Percentiles rank a stretch among this genome's conserved stretches.
Evolutionary conservation across 345 rosid species (phyloP).

Genomic region (Aurinia saxatilis): DNA sequence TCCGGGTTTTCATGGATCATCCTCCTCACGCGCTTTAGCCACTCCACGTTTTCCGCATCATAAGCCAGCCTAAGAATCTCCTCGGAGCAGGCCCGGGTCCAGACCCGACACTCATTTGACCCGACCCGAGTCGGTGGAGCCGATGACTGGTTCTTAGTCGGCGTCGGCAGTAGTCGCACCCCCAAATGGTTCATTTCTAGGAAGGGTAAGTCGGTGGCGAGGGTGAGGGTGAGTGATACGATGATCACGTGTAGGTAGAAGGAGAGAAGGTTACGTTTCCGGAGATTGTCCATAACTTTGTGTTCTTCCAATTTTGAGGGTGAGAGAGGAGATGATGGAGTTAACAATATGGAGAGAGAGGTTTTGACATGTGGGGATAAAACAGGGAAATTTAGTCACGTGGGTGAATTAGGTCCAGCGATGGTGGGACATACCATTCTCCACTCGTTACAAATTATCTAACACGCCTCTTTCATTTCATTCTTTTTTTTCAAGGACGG

Average conservation of each 20-base stretch:
- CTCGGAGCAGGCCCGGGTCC: conserved; percentile 15
- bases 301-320: neutral
- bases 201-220: conserved; percentile 15
- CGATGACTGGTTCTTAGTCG: conserved; percentile 19
- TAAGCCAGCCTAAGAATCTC: conserved; percentile 34
- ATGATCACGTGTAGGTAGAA: neutral
- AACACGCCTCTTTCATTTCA: neutral
- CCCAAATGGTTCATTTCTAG: conserved; percentile 2
- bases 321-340: neutral
- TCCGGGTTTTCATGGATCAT: conserved; percentile 72
- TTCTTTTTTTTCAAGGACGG: neutral
- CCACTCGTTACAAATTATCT: neutral
- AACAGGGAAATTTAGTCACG: conserved; percentile 10
- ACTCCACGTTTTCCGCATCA: conserved; percentile 38
- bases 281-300: conserved; percentile 13
- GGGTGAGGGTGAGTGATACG: neutral
- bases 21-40: conserved; percentile 57
- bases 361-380: conserved; percentile 15
- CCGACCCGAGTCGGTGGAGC: neutral
- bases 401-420: conserved; percentile 17
- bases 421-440: conserved; percentile 5
- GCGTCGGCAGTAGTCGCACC: neutral
- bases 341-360: neutral
- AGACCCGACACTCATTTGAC: conserved; percentile 18
- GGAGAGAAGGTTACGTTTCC: conserved; percentile 11